A percentile compares a stretch with the other conserved stretches of the same genome.
phyloP scores from a whole-genome alignment of 2,329 filamentous ascomycete genomes.

The Beauveria sp. region DNA sequence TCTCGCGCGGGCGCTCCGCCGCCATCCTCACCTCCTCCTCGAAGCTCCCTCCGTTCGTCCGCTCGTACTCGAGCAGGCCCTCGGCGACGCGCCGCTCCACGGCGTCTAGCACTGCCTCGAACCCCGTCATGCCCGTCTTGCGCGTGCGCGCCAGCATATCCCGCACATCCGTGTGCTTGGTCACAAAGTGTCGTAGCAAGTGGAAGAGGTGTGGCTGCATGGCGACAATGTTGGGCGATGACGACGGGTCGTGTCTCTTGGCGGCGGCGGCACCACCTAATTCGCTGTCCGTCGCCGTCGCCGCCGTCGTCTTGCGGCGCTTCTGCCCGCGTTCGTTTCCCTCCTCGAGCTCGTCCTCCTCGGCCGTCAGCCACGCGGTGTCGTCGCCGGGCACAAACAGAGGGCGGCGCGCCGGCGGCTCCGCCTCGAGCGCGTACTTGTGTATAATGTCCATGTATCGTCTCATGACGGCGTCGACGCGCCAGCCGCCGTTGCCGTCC shows the following conservation, averaged over 20 bases:
- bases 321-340: conserved; percentile 44
- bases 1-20: conserved; percentile 23
- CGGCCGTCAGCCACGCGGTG: conserved; percentile 35
- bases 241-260: conserved; percentile 25
- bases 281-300: conserved; percentile 9
- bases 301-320: conserved; percentile 36
- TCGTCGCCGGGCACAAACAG: conserved; percentile 63
- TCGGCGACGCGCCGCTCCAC: conserved; percentile 69
- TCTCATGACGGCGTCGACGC: conserved; percentile 79
- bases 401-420: conserved; percentile 59
- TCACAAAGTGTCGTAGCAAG: conserved; percentile 74
- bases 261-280: too few species aligned
- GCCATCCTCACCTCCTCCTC: conserved; percentile 29
- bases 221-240: conserved; percentile 58
- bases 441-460: conserved; percentile 90
- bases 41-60: conserved; percentile 41
- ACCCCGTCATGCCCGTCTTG: conserved; percentile 64
- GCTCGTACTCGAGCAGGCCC: conserved; percentile 62
- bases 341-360: conserved; percentile 21
- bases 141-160: conserved; percentile 68
- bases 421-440: conserved; percentile 59
- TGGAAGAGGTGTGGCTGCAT: conserved; percentile 95
- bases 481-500: conserved; percentile 74
- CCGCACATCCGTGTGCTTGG: conserved; percentile 72
- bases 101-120: conserved; percentile 67